Percentiles rank a stretch among this genome's conserved stretches.
phyloP scores from a whole-genome alignment of 2,329 filamentous ascomycete genomes.

The Cercospora zeae-maydis region DNA sequence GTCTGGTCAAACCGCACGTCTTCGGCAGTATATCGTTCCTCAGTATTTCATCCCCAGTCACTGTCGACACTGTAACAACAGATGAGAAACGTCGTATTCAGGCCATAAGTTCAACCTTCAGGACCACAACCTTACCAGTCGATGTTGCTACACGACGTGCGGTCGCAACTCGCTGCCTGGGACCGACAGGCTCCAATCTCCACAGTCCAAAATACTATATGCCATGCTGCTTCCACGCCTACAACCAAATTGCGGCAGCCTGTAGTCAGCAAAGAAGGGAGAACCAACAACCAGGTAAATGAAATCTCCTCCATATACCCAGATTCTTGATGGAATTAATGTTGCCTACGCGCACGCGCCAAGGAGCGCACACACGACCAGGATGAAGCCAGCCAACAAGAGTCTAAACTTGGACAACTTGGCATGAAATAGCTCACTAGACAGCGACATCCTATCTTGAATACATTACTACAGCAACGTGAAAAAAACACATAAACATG shows the following conservation, averaged over 20 bases:
- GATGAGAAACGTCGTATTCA: too few relatives aligned
- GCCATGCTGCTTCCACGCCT: not conserved
- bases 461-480: constrained; percentile 7
- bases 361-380: not conserved
- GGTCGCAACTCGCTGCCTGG: not conserved
- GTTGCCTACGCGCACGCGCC: constrained; percentile 8
- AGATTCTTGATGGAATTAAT: not conserved
- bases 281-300: not conserved
- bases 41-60: not conserved
- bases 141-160: not conserved
- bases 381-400: constrained; percentile 3
- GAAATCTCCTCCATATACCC: not conserved
- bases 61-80: too few relatives aligned
- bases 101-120: too few relatives aligned
- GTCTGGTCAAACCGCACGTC: too few relatives aligned
- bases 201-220: not conserved
- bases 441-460: constrained; percentile 6
- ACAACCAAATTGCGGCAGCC: not conserved
- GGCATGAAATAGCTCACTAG: not conserved
- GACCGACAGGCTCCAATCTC: not conserved
- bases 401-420: constrained; percentile 2
- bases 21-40: too few relatives aligned
- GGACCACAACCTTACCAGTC: too few relatives aligned
- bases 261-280: not conserved
- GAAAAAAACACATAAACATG: constrained; percentile 8